Evolutionary conservation across 2,329 filamentous ascomycete genomes (phyloP).

Genomic region (Ascomycota sp.): DNA sequence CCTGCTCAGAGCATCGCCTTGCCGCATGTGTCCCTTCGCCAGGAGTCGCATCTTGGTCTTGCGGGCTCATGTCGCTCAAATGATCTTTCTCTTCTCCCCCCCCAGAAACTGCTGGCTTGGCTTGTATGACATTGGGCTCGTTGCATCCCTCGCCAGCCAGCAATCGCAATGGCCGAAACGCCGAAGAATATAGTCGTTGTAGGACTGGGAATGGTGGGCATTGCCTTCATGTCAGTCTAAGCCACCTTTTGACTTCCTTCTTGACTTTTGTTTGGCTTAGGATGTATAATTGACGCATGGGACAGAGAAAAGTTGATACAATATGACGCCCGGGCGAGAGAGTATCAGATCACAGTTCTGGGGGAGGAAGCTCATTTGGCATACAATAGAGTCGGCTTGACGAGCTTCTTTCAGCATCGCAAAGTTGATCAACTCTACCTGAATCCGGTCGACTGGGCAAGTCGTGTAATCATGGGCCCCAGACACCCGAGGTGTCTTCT

Average conservation of each 20-base stretch:
- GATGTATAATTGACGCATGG: neutral
- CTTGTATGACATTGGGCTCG: too few species aligned
- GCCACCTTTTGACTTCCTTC: neutral
- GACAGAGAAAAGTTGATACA: conserved; percentile 70
- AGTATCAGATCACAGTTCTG: conserved; percentile 66
- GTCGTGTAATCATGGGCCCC: neutral
- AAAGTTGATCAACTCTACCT: conserved; percentile 73
- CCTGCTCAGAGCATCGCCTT: too few species aligned
- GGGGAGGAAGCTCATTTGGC: conserved; percentile 74
- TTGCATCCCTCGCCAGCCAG: too few species aligned
- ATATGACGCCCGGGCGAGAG: conserved; percentile 48
- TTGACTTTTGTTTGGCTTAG: too few species aligned
- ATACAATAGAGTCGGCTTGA: conserved; percentile 77
- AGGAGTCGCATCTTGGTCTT: too few species aligned
- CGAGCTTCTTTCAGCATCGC: conserved; percentile 71
- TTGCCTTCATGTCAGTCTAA: conserved; percentile 56
- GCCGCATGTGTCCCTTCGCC: too few species aligned
- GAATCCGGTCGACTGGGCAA: conserved; percentile 63
- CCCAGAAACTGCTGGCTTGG: too few species aligned
- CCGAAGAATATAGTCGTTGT: conserved; percentile 56
- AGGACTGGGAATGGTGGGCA: conserved; percentile 77
- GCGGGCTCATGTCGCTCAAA: too few species aligned
- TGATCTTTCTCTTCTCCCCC: too few species aligned
- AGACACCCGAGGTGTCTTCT: neutral
- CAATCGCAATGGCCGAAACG: conserved; percentile 1